Percentiles rank a stretch among this genome's conserved stretches.
These are phyloP conservation scores for Lecanicillium sp. DNA, from an alignment of 2,329 filamentous ascomycete genomes.

Conservation along the genomic window DNA sequence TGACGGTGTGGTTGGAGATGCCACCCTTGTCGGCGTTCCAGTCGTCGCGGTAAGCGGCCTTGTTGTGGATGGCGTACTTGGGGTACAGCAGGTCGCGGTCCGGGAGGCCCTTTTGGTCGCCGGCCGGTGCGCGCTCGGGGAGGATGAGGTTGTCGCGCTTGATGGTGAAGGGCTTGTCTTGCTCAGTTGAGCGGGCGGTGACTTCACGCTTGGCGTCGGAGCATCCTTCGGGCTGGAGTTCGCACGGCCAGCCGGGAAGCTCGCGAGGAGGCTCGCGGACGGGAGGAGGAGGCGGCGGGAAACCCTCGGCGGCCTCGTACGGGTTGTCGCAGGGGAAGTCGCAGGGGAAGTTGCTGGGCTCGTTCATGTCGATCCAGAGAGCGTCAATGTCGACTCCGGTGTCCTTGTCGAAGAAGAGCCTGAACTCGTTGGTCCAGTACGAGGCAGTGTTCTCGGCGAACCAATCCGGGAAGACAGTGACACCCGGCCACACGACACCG, in stretches of 20 bases:
- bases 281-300: slow-evolving; percentile 54
- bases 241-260: slow-evolving; percentile 59
- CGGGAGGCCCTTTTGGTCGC: slow-evolving; percentile 25
- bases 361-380: slow-evolving; percentile 68
- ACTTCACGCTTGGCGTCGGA: not conserved
- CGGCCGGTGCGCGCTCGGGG: slow-evolving; percentile 50
- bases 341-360: slow-evolving; percentile 35
- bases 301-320: slow-evolving; percentile 23
- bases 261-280: slow-evolving; percentile 55
- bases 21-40: slow-evolving; percentile 53
- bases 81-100: slow-evolving; percentile 63
- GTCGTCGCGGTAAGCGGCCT: slow-evolving; percentile 40
- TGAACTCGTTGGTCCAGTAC: slow-evolving; percentile 63
- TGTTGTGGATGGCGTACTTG: slow-evolving; percentile 69
- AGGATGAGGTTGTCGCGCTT: slow-evolving; percentile 4
- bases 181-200: not conserved
- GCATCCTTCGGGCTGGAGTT: slow-evolving; percentile 16
- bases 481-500: slow-evolving; percentile 70
- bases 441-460: slow-evolving; percentile 52
- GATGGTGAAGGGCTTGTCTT: not conserved
- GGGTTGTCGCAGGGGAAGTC: slow-evolving; percentile 20
- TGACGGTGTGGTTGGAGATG: slow-evolving; percentile 52
- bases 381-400: slow-evolving; percentile 68
- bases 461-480: slow-evolving; percentile 66
- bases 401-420: slow-evolving; percentile 52